These are phyloP conservation scores for Ganoderma leucocontextum DNA, from an alignment of 1,284 basidiomycete genomes.

Conservation along the genomic window DNA sequence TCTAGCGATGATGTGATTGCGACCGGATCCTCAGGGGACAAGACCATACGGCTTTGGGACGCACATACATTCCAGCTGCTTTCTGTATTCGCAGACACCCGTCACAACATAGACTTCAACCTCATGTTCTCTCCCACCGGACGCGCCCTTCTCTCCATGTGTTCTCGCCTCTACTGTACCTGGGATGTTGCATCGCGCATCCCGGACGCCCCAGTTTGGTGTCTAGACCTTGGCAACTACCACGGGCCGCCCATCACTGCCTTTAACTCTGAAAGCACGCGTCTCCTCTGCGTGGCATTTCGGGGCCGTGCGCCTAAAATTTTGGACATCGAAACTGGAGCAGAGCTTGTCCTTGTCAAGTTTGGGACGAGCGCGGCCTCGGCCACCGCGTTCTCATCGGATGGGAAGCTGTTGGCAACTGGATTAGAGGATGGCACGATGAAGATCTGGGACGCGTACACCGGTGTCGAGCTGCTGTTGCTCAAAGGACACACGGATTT, in stretches of 20 bases:
- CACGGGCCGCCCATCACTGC: too few relatives aligned
- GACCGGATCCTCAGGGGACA: background rate
- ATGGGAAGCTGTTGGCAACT: background rate
- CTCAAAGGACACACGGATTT: background rate
- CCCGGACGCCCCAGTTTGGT: too few relatives aligned
- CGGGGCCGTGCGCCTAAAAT: fast-evolving
- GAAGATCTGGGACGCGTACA: background rate
- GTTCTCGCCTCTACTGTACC: too few relatives aligned
- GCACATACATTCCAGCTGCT: background rate
- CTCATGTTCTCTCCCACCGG: too few relatives aligned
- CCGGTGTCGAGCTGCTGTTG: background rate
- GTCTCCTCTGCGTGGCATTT: background rate
- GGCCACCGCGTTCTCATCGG: background rate
- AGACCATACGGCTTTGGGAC: background rate
- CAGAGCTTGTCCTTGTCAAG: too few relatives aligned
- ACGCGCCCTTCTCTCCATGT: too few relatives aligned
- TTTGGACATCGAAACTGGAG: background rate
- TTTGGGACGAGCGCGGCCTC: background rate
- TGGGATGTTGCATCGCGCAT: too few relatives aligned
- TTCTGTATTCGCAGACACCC: background rate
- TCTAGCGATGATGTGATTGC: background rate
- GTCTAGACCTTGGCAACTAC: too few relatives aligned
- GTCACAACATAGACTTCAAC: too few relatives aligned
- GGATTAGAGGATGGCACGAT: background rate
- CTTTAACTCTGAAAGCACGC: background rate